These are phyloP conservation scores for Cardiospermum halicacabum DNA, from an alignment of 345 rosid genomes.

Conservation along the genomic window DNA sequence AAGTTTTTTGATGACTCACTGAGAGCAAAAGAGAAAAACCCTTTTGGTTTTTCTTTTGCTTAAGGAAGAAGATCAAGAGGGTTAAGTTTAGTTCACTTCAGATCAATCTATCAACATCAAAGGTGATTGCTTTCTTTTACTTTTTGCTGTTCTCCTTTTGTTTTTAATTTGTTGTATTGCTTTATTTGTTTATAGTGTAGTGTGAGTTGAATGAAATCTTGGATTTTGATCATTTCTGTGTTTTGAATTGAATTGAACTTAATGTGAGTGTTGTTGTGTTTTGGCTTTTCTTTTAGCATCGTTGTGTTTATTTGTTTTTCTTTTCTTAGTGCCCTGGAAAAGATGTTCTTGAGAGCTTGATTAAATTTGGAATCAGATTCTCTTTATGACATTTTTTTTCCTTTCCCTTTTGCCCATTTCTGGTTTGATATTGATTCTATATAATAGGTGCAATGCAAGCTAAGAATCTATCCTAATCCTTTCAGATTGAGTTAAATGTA, in stretches of 20 bases:
- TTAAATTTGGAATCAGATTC: conserved; percentile 20
- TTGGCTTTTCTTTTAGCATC: conserved; percentile 5
- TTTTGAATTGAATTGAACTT: neutral
- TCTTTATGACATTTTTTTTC: neutral
- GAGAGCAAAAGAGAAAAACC: conserved; percentile 32
- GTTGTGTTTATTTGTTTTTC: too few relatives aligned
- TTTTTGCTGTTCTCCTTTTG: conserved; percentile 1
- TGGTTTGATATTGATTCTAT: conserved; percentile 12
- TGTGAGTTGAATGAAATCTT: neutral
- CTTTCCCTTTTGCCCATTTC: neutral
- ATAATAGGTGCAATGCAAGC: conserved; percentile 15
- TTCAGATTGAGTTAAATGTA: conserved; percentile 13
- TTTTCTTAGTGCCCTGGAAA: too few relatives aligned
- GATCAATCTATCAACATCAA: conserved; percentile 21
- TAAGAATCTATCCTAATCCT: conserved; percentile 17
- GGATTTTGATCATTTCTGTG: conserved; percentile 7
- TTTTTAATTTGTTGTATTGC: conserved; percentile 23
- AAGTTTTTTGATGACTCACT: too few relatives aligned
- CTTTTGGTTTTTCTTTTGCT: conserved; percentile 40
- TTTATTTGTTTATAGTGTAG: too few relatives aligned
- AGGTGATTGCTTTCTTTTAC: conserved; percentile 29
- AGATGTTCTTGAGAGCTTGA: conserved; percentile 6
- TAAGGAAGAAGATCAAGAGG: conserved; percentile 57
- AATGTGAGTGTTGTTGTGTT: conserved; percentile 10
- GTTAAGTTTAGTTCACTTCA: conserved; percentile 27